Base-by-base conservation (phyloP, 2,329 filamentous ascomycete species). In the Nemania abortiva region DNA sequence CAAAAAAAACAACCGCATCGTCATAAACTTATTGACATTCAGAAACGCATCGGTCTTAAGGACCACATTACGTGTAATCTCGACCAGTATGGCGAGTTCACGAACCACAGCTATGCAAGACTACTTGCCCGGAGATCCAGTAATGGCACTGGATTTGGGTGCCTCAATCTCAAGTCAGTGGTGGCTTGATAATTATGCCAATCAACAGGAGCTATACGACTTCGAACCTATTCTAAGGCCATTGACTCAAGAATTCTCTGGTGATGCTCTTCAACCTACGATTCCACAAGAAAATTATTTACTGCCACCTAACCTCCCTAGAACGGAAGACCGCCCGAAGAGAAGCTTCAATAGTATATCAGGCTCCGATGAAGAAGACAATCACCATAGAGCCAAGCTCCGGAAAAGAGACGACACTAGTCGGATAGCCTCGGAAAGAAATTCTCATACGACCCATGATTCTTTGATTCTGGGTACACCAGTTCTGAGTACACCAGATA, bases 151-250 rank as follows among this genome's bases (percentile, higher is more conserved):
- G 7, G 20, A 34, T 9, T 27, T 27, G 10, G 39, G 15, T 20
- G 6, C 27, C 20, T 39, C 15, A 7, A 9, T 20, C 29, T 55
- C 27, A 10, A 37, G n/a, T 39, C 60, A 49, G 34, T 63, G 50
- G 60, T 56, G 37, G 60, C 37, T 45, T 13, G 49, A 63, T 34
- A 27, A 56, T 34, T 49, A 27, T 61, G 27, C 54, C 20, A 6
- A 10, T 18, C 52, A n/a, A 15, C 37, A 15, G 52, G 4, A 27
- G 49, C 7, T 37, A 27, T n/a, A 49, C 15, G 5, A 61, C 50
- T 15, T 31, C 31, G 45, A 56, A 37, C 2, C 37, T 37, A 6
- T 7, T 20, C 1, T 9, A 7, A 9, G 9, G 15, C 13, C 20
- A 31, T 52, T 5, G 4, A 13, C 42, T 1, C 52, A 39, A 42